Percentiles rank a stretch among this genome's conserved stretches.
Evolutionary conservation across 345 rosid genomes (phyloP).

Genomic region (Melastoma malabathricum): DNA sequence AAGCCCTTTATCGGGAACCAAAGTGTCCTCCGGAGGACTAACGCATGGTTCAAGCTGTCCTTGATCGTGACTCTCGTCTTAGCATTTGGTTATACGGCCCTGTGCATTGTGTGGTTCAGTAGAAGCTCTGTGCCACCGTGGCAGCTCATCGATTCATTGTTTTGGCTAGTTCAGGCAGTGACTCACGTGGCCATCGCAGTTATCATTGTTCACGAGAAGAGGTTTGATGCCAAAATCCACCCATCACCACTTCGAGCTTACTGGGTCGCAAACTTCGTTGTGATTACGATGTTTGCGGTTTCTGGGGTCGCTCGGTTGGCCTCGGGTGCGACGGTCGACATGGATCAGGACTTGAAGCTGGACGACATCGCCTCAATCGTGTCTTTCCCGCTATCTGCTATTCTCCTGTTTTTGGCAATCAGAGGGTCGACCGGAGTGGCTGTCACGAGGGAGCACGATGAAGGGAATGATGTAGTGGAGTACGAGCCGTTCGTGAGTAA

Average conservation of each 20-base stretch:
- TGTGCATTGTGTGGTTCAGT: constrained; percentile 39
- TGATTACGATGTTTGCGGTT: constrained; percentile 30
- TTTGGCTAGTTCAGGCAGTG: constrained; percentile 67
- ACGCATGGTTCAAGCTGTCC: constrained; percentile 46
- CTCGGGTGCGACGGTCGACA: constrained; percentile 12
- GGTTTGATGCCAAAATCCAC: constrained; percentile 42
- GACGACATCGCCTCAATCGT: constrained; percentile 47
- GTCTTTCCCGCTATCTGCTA: constrained; percentile 39
- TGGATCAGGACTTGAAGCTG: constrained; percentile 16
- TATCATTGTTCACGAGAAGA: constrained; percentile 57
- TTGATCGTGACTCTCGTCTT: constrained; percentile 24
- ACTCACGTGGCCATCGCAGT: constrained; percentile 50
- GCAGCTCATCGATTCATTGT: constrained; percentile 29
- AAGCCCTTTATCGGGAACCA: constrained; percentile 45
- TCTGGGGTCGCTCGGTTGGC: constrained; percentile 44
- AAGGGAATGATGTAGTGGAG: constrained; percentile 18
- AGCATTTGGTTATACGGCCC: constrained; percentile 28
- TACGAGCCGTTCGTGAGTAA: constrained; percentile 27
- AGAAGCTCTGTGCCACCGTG: constrained; percentile 19
- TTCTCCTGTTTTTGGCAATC: constrained; percentile 38
- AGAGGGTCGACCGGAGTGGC: constrained; percentile 62
- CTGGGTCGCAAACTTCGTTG: constrained; percentile 38
- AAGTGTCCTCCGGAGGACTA: constrained; percentile 21
- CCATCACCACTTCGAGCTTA: constrained; percentile 54
- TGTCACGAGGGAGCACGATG: constrained; percentile 15